These are phyloP conservation scores for Fusarium goolgardi DNA, from an alignment of 2,329 filamentous ascomycete species.

Conservation along the genomic window DNA sequence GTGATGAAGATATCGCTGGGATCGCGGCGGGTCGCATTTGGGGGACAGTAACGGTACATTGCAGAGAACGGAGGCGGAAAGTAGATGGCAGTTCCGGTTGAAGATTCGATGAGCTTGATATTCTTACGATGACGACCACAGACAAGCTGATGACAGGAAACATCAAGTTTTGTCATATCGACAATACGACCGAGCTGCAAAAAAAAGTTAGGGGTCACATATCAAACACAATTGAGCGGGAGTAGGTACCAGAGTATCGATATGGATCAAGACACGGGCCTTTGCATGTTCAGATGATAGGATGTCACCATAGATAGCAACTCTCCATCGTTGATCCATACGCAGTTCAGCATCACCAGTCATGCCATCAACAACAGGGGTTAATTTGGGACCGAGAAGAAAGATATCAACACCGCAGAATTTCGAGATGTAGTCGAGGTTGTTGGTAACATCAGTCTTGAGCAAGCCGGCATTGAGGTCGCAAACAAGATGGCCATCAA, in stretches of 20 bases:
- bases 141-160: slow-evolving; percentile 89
- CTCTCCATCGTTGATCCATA: slow-evolving; percentile 88
- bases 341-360: slow-evolving; percentile 85
- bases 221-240: neutral
- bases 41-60: slow-evolving; percentile 89
- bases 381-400: slow-evolving; percentile 88
- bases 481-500: slow-evolving; percentile 90
- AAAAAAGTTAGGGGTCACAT: slow-evolving; percentile 25
- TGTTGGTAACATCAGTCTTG: slow-evolving; percentile 80
- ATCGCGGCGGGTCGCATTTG: slow-evolving; percentile 82
- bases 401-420: slow-evolving; percentile 98
- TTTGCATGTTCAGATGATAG: slow-evolving; percentile 97
- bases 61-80: slow-evolving; percentile 95
- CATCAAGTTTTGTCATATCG: slow-evolving; percentile 83
- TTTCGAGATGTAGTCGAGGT: slow-evolving; percentile 85
- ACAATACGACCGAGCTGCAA: slow-evolving; percentile 76
- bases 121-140: slow-evolving; percentile 96
- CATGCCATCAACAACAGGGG: slow-evolving; percentile 78
- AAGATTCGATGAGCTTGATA: slow-evolving; percentile 96
- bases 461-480: slow-evolving; percentile 75
- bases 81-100: slow-evolving; percentile 96
- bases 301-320: slow-evolving; percentile 94
- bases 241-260: slow-evolving; percentile 82
- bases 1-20: slow-evolving; percentile 96
- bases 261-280: slow-evolving; percentile 94